Conservation (phyloP, 768 basidiomycete genomes). For the Clathrus columnatus region DNA sequence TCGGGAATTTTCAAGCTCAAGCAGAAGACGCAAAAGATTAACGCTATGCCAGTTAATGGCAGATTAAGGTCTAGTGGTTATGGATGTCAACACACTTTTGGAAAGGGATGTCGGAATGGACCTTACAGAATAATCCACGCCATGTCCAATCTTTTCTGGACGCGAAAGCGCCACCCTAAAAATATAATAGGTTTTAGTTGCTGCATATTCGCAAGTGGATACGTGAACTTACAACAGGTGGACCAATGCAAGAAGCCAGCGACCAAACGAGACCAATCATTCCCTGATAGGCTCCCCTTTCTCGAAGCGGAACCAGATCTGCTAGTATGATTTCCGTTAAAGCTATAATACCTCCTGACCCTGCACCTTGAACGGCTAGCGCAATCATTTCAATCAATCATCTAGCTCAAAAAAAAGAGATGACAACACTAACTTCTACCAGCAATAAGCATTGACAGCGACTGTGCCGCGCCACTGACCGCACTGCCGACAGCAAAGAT, state of each 20-base stretch:
- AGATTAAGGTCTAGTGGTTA: slow-evolving; percentile 30
- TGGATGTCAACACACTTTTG: slow-evolving; percentile 9
- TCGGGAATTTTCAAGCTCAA: slow-evolving; percentile 27
- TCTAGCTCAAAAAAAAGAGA: slow-evolving; percentile 21
- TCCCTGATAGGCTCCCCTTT: slow-evolving; percentile 26
- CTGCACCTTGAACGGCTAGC: slow-evolving; percentile 7
- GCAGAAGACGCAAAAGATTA: slow-evolving; percentile 22
- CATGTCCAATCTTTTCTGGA: slow-evolving; percentile 18
- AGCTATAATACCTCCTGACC: slow-evolving; percentile 14
- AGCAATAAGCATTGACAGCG: slow-evolving; percentile 22
- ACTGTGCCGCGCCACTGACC: slow-evolving; percentile 21
- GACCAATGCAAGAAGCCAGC: slow-evolving; percentile 4
- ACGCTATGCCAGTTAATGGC: slow-evolving; percentile 27
- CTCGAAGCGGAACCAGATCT: slow-evolving; percentile 23
- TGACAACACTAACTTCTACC: slow-evolving; percentile 28
- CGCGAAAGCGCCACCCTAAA: slow-evolving; percentile 17
- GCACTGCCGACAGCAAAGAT: slow-evolving; percentile 21
- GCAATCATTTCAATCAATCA: not conserved
- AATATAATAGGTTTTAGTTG: not conserved
- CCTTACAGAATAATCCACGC: slow-evolving; percentile 26
- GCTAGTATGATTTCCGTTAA: slow-evolving; percentile 21
- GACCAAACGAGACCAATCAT: slow-evolving; percentile 21
- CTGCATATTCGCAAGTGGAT: not conserved
- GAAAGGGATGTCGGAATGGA: slow-evolving; percentile 15
- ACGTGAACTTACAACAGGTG: slow-evolving; percentile 6